Percentiles rank a stretch among this genome's conserved stretches.
Evolutionary conservation across 495 filamentous ascomycete genomes (phyloP).

Genomic region (Polyplosphaeria fusca): DNA sequence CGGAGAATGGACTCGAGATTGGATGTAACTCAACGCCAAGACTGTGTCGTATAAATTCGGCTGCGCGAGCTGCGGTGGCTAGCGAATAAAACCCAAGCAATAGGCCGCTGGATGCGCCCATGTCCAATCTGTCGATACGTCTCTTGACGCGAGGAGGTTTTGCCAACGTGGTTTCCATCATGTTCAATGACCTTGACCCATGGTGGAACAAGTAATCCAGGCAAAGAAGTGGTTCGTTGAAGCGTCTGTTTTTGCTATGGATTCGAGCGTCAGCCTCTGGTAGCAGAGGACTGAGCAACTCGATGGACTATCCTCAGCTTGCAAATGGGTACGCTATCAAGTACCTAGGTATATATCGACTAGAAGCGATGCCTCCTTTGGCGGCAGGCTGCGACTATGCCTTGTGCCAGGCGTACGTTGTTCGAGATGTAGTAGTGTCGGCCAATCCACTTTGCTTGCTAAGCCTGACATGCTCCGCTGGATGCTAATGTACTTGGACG

Average conservation of each 20-base stretch:
- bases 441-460: constrained; percentile 14
- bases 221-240: constrained; percentile 35
- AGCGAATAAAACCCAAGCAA: too few species aligned
- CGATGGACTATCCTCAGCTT: constrained; percentile 32
- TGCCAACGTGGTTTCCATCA: too few species aligned
- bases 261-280: constrained; percentile 28
- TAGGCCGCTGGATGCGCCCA: too few species aligned
- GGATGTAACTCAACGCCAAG: too few species aligned
- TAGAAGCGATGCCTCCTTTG: constrained; percentile 57
- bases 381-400: constrained; percentile 52
- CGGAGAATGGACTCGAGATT: too few species aligned
- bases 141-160: too few species aligned
- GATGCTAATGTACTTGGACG: constrained; percentile 24
- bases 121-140: too few species aligned
- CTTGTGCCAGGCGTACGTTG: constrained; percentile 28
- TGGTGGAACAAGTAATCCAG: constrained; percentile 27
- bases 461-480: constrained; percentile 8
- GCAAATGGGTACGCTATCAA: constrained; percentile 57
- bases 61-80: too few species aligned
- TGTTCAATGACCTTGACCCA: too few species aligned
- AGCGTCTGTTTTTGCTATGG: constrained; percentile 37
- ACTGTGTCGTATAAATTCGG: too few species aligned
- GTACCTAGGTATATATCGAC: constrained; percentile 62
- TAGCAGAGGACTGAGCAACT: constrained; percentile 12
- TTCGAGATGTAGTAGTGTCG: constrained; percentile 23